Base-by-base conservation (phyloP, 805 yeast genomes). In the Saccharomycopsis synnaedendra region DNA sequence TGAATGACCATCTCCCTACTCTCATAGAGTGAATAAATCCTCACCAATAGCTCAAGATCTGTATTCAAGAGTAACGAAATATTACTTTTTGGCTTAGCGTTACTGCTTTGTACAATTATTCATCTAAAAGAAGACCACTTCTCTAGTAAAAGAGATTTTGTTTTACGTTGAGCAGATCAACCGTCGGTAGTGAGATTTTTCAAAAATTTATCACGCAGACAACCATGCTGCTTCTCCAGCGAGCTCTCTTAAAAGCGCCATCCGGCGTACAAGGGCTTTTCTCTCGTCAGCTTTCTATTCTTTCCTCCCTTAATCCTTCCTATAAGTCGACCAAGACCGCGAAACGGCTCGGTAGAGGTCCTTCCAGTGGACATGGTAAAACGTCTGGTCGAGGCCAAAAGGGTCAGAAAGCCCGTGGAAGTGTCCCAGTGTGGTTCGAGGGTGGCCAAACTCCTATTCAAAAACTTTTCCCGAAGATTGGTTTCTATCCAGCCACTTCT, bases 361-460 rank as follows among this genome's bases (percentile, higher is more conserved):
- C 96, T 29, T 88, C 94, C 39, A 82, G 94, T 36, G 87, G 88
- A 27, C 71, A 76, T 55, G 98, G 98, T 69, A 89, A 90, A 66
- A 93, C 97, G 3, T 79, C 97, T 5, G 95, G 96, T 43, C 76
- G 97, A 64, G 98, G 98, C 72, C 95, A 86, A 60, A 93, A 93
- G 69, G 98, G 98, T 78, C 97, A 90, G 64, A 90, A 90, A 68
- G 96, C 97, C 7, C 78, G 97, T 67, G 85, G 90, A 37, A 76
- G 81, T 39, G 90, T 90, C 32, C 90, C 88, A 48, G 77, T 83
- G 50, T 86, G 95, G 90, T 87, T 90, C 62, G 98, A 93, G 71
- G 98, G 98, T 78, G 97, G 98, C 63, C 98, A 93, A 64, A 93
- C 97, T 1, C 97, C 97, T 30, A 78, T 82, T 60, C 78, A 79